Conservation (phyloP, 305 asterid species). For the Fraxinus platypoda region DNA sequence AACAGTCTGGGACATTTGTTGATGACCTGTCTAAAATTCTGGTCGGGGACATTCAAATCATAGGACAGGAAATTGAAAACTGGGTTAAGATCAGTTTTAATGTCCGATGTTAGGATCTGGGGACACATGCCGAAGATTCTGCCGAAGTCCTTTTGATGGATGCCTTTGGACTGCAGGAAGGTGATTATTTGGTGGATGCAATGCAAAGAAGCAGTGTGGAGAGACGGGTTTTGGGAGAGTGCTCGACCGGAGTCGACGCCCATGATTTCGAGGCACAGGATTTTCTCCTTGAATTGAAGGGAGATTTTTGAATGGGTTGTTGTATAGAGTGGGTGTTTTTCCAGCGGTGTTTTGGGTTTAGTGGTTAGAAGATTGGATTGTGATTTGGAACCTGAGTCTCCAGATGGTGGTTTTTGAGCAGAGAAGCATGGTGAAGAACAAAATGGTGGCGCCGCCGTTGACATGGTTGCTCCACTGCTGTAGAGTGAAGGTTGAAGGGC, state of each 20-base stretch:
- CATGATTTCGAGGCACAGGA: constrained; percentile 83
- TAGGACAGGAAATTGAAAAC: constrained; percentile 69
- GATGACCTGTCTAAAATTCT: constrained; percentile 52
- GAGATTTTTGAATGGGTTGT: constrained; percentile 66
- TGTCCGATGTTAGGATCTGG: constrained; percentile 59
- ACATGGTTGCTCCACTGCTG: constrained; percentile 47
- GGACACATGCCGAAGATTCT: constrained; percentile 90
- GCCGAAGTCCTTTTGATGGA: constrained; percentile 74
- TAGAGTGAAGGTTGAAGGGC: constrained; percentile 2
- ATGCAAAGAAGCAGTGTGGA: constrained; percentile 56
- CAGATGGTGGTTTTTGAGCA: constrained; percentile 31
- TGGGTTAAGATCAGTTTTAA: constrained; percentile 55
- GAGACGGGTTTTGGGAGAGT: constrained; percentile 62
- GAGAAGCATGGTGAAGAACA: constrained; percentile 54
- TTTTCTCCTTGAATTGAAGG: constrained; percentile 81
- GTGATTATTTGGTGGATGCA: constrained; percentile 62
- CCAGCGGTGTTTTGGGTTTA: constrained; percentile 65
- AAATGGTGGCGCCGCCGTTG: constrained; percentile 37
- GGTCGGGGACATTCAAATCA: constrained; percentile 63
- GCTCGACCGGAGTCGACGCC: constrained; percentile 91
- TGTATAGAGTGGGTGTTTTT: constrained; percentile 66
- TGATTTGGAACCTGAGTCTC: constrained; percentile 29
- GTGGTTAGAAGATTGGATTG: constrained; percentile 26
- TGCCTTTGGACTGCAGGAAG: constrained; percentile 82
- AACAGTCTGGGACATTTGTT: constrained; percentile 79